Evolutionary conservation across 192 early-diverging fungal genomes (phyloP).

Genomic region (Geosiphon pyriformis): DNA sequence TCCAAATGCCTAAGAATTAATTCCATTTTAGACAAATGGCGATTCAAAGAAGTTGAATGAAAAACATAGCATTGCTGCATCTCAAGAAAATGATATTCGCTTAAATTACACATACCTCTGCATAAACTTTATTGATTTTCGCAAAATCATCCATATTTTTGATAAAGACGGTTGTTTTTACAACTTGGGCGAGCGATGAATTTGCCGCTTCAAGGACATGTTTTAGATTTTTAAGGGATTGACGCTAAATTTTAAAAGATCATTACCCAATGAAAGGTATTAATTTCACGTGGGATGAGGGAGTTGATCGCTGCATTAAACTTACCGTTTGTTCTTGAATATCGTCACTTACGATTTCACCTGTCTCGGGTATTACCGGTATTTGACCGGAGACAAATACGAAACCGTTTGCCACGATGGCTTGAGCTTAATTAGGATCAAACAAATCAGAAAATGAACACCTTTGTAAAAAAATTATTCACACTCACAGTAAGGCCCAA

Average conservation of each 20-base stretch:
- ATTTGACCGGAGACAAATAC: conserved; percentile 80
- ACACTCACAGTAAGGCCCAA: conserved; percentile 69
- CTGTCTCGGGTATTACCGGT: conserved; percentile 67
- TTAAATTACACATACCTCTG: conserved; percentile 38
- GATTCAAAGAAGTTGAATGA: not conserved
- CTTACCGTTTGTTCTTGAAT: conserved; percentile 66
- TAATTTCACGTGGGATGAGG: conserved; percentile 6
- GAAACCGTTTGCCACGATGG: conserved; percentile 76
- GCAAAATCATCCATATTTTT: conserved; percentile 89
- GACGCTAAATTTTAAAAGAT: conserved; percentile 31
- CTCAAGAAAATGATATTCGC: conserved; percentile 5
- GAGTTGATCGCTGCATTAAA: not conserved
- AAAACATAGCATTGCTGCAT: not conserved
- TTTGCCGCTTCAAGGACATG: conserved; percentile 79
- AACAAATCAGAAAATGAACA: not conserved
- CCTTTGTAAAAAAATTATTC: conserved; percentile 8
- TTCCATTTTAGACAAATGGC: not conserved
- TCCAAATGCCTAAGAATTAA: conserved; percentile 46
- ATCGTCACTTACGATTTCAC: conserved; percentile 66
- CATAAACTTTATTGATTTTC: conserved; percentile 87
- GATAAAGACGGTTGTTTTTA: conserved; percentile 96
- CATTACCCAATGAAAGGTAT: conserved; percentile 5
- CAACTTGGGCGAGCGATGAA: conserved; percentile 74
- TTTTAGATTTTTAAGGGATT: conserved; percentile 76
- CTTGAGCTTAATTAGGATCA: conserved; percentile 44